Conservation (phyloP, 345 rosid species). For the Syzygium jambos region DNA sequence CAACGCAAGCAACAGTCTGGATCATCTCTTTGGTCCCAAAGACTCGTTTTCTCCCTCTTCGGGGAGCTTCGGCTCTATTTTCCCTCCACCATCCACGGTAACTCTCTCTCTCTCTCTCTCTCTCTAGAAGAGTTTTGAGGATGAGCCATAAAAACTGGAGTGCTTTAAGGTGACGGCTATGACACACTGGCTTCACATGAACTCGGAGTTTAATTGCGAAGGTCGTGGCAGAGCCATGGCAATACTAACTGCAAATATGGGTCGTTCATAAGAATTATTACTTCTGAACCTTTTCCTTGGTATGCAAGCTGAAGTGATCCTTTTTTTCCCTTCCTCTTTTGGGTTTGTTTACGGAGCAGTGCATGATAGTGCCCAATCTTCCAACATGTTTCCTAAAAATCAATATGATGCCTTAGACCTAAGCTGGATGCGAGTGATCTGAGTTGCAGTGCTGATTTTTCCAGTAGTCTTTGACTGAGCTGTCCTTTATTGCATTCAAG, state of each 20-base stretch:
- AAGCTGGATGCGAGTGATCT: background rate
- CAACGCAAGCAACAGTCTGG: slow-evolving; percentile 13
- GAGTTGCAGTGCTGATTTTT: background rate
- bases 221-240: background rate
- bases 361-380: background rate
- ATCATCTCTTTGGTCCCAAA: slow-evolving; percentile 52
- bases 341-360: background rate
- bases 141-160: background rate
- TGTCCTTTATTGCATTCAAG: background rate
- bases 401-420: background rate
- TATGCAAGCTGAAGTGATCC: background rate
- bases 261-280: background rate
- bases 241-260: background rate
- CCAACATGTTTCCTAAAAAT: background rate
- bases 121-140: background rate
- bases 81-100: slow-evolving; percentile 47
- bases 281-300: background rate
- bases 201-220: background rate
- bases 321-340: background rate
- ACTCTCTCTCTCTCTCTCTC: background rate
- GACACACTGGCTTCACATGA: background rate
- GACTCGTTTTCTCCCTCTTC: slow-evolving; percentile 31
- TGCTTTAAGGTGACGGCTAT: background rate
- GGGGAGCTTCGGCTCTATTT: slow-evolving; percentile 37
- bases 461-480: background rate